Base-by-base conservation (phyloP, 331 rosid genomes). In the Cydonia oblonga region DNA sequence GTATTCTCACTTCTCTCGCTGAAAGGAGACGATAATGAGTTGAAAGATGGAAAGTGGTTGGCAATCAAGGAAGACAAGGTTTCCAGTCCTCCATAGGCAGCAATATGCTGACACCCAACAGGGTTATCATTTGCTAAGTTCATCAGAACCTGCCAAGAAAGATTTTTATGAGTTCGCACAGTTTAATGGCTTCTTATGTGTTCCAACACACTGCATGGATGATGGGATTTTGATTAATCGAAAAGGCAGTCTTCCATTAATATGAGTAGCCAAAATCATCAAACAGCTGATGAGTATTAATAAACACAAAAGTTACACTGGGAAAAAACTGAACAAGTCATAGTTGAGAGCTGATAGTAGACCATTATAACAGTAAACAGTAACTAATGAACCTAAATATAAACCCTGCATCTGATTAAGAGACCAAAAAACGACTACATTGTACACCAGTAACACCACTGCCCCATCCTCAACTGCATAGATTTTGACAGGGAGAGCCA, bases 81-180 rank as follows among this genome's bases (percentile, higher is more conserved):
- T 83, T 95, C 99, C 58, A 95, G 82, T 64, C 99, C 99, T 75
- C 97, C 97, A 83, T 76, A 64, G 28, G 80, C 72, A 76, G 97
- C 96, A 82, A 95, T 95, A 87, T 89, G 96, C 81, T 28, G 84
- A 76, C 97, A 95, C 64, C 99, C 99, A 83, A 85, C 84, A 69
- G 90, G 93, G 80, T 95, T 95, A 77, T 95, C 99, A 76, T 95
- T 91, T 18, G 99, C 92, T 82, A 95, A 84, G 85, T 91, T 91
- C 99, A 95, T 95, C 79, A 95, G 83, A 86, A 88, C 99, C 99
- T 95, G 90, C 68, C 75, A 84, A 74, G 66, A 74, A 70, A 32
- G 3, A 81, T 42, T 15, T 60, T 30, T 58, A 42, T 64, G 32
- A 69, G 60, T 63, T 14, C 12, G 2, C 4, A 32, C 44, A 26